Evolutionary conservation across 2,329 filamentous ascomycete species (phyloP).

Genomic region (Botrytis porri): DNA sequence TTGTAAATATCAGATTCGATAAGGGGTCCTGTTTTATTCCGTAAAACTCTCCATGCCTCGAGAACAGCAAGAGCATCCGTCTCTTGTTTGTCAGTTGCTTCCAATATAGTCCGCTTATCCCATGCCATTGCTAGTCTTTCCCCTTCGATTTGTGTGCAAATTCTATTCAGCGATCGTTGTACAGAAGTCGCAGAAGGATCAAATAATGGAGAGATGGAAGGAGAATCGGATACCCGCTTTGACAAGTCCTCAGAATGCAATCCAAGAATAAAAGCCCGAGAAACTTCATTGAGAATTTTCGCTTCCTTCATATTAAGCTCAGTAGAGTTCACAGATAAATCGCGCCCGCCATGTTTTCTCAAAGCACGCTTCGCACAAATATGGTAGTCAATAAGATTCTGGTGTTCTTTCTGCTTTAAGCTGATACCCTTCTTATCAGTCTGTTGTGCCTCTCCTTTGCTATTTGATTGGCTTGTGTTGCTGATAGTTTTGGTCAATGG

Average conservation of each 20-base stretch:
- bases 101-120: conserved; percentile 41
- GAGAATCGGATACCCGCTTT: conserved; percentile 45
- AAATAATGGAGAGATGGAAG: conserved; percentile 46
- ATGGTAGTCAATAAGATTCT: conserved; percentile 36
- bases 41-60: conserved; percentile 45
- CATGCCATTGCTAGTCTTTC: conserved; percentile 51
- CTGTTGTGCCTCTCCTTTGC: not conserved
- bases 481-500: not conserved
- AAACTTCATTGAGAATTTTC: conserved; percentile 50
- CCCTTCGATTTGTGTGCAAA: conserved; percentile 55
- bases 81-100: conserved; percentile 40
- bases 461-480: not conserved
- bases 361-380: conserved; percentile 35
- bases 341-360: conserved; percentile 34
- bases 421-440: not conserved
- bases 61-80: conserved; percentile 42
- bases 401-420: conserved; percentile 35
- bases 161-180: conserved; percentile 50
- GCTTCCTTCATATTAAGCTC: conserved; percentile 41
- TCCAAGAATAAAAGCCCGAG: conserved; percentile 53
- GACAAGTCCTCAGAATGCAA: conserved; percentile 49
- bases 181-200: conserved; percentile 27
- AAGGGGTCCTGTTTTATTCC: conserved; percentile 38
- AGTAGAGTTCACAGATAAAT: conserved; percentile 29
- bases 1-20: conserved; percentile 50